These are phyloP conservation scores for Podila minutissima DNA, from an alignment of 192 early-diverging fungal genomes.

Conservation along the genomic window DNA sequence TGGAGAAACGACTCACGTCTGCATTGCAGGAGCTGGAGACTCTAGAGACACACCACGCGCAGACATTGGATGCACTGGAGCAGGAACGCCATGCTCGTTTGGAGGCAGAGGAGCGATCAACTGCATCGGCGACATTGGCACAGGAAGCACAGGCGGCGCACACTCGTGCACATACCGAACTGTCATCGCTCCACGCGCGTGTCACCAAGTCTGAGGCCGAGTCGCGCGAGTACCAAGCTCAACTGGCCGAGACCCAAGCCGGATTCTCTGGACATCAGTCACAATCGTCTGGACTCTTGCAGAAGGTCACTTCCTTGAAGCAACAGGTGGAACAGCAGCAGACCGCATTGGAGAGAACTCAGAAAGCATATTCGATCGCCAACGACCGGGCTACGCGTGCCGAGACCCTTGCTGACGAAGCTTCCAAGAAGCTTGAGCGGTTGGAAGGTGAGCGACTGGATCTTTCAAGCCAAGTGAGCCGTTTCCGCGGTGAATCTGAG, in stretches of 20 bases:
- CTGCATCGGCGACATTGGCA: constrained; percentile 49
- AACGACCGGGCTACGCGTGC: constrained; percentile 53
- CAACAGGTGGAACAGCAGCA: constrained; percentile 55
- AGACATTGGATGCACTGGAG: constrained; percentile 49
- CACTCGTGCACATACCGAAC: constrained; percentile 52
- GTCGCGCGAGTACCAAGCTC: constrained; percentile 46
- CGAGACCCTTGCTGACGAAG: constrained; percentile 39
- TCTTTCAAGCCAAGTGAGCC: constrained; percentile 38
- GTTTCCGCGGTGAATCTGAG: constrained; percentile 51
- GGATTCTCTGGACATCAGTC: constrained; percentile 51
- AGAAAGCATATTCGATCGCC: constrained; percentile 43
- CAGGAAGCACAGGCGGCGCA: constrained; percentile 63
- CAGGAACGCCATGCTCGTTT: constrained; percentile 54
- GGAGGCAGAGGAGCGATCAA: constrained; percentile 58
- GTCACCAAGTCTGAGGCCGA: constrained; percentile 56
- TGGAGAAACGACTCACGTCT: constrained; percentile 57
- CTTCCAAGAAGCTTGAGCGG: constrained; percentile 37
- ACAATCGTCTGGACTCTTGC: constrained; percentile 24
- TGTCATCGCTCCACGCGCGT: constrained; percentile 51
- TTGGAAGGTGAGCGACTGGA: constrained; percentile 48
- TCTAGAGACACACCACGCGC: constrained; percentile 32
- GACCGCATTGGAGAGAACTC: constrained; percentile 48
- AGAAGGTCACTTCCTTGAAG: constrained; percentile 34
- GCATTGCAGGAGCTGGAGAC: constrained; percentile 55
- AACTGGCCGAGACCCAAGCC: constrained; percentile 43